Conservation (phyloP, 345 rosid species). For the Hibiscus trionum region DNA sequence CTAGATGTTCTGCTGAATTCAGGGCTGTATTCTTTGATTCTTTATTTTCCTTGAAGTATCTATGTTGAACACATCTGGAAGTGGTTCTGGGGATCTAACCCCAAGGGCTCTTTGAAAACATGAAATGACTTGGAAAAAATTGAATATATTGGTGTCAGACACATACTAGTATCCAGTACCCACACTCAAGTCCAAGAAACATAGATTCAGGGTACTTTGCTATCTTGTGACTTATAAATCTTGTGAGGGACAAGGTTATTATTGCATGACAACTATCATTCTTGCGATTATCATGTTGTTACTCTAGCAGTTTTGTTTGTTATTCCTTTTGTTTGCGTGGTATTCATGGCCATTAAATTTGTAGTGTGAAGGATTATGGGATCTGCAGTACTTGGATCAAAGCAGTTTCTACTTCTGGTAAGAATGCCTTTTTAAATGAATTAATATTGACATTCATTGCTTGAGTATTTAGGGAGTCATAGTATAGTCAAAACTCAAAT, state of each 20-base stretch:
- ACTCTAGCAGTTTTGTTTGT: background rate
- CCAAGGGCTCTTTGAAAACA: background rate
- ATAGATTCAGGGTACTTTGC: background rate
- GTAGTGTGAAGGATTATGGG: slow-evolving; percentile 42
- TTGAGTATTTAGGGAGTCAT: background rate
- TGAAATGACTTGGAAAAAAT: background rate
- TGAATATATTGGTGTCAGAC: background rate
- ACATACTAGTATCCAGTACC: background rate
- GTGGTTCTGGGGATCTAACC: background rate
- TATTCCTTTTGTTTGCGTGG: background rate
- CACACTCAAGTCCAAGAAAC: background rate
- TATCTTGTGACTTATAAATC: background rate
- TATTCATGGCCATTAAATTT: slow-evolving; percentile 1
- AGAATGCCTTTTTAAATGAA: background rate
- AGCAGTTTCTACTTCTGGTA: slow-evolving; percentile 28
- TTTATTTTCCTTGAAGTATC: too few relatives aligned
- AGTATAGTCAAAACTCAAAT: background rate
- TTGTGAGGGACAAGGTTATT: background rate
- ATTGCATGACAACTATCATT: background rate
- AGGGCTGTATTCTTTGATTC: background rate
- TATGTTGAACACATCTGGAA: background rate
- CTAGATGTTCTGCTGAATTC: background rate
- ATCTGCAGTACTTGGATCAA: slow-evolving; percentile 42
- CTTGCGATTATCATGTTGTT: background rate
- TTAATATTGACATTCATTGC: background rate